Evolutionary conservation across 805 yeast genomes (phyloP), one percentile per base, ranked within the genome.

Genomic region (Zygosaccharomyces bailii): DNA sequence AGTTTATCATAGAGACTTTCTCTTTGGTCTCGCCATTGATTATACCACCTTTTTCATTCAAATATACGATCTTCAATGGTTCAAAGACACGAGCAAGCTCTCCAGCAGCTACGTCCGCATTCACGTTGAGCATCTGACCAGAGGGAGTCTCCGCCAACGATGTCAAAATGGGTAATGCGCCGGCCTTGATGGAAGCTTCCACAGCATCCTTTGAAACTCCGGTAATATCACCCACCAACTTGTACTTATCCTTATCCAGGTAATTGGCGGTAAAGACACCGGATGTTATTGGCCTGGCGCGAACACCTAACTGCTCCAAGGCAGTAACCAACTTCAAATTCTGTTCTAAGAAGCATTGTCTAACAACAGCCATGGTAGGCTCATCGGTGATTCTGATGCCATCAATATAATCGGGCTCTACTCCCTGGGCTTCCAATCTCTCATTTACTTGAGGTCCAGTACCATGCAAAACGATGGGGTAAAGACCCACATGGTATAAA

Each of bases 381-480:
- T 86, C 83, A 65, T 93, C 95, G 19, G 99, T 93, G 64, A 93
- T 87, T 61, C 99, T 80, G 58, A 93, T 93, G 6, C 99, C 99
- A 61, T 93, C 98, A 49, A 83, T 84, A 66, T 93, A 93, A 53
- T 86, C 88, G 4, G 99, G 98, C 65, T 86, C 97, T 24, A 93
- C 87, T 32, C 96, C 96, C 67, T 87, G 95, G 41, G 82, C 82
- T 67, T 93, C 99, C 48, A 93, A 75, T 55, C 89, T 79, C 59
- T 86, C 95, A 65, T 93, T 93, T 70, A 93, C 93, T 70, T 93
- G 99, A 5, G 99, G 99, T 14, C 99, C 99, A 1, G 99, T 93
- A 21, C 99, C 99, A 63, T 93, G 99, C 46, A 93, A 76, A 7
- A 93, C 96, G 50, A 93, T 89, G 19, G 99, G 99, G 60, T 89